phyloP scores from a whole-genome alignment of 257 asterid species.

The Dorcoceras hygrometricum region DNA sequence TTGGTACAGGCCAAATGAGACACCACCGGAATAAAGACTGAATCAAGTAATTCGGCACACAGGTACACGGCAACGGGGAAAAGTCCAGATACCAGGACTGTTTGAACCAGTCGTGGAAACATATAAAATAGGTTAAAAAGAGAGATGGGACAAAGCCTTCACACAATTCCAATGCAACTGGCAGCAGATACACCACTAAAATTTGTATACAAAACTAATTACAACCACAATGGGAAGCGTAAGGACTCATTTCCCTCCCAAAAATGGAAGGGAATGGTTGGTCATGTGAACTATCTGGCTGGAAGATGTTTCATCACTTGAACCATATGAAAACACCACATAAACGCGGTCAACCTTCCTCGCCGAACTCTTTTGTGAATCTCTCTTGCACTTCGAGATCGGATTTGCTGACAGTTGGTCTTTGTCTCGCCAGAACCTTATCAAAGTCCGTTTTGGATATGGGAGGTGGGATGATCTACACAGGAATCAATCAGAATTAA shows the following conservation, averaged over 20 bases:
- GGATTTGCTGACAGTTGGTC: slow-evolving; percentile 42
- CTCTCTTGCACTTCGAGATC: slow-evolving; percentile 47
- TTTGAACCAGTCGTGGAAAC: too few relatives aligned
- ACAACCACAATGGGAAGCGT: slow-evolving; percentile 13
- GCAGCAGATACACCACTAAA: slow-evolving; percentile 7
- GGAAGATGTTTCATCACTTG: neutral
- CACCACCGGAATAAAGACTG: too few relatives aligned
- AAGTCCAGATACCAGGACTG: too few relatives aligned
- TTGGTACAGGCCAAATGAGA: too few relatives aligned
- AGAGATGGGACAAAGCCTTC: neutral
- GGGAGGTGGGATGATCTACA: slow-evolving; percentile 41
- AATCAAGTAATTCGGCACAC: too few relatives aligned
- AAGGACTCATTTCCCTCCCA: slow-evolving; percentile 15
- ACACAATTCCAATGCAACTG: neutral
- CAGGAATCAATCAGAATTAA: neutral
- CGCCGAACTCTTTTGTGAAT: slow-evolving; percentile 47
- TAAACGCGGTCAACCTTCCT: slow-evolving; percentile 34
- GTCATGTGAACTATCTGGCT: neutral
- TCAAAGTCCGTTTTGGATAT: slow-evolving; percentile 39
- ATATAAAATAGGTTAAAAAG: neutral
- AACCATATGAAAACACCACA: slow-evolving; percentile 10
- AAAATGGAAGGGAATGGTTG: slow-evolving; percentile 9
- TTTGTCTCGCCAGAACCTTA: slow-evolving; percentile 37
- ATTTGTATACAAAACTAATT: slow-evolving; percentile 3
- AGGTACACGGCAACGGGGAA: too few relatives aligned